Evolutionary conservation across 2,329 filamentous ascomycete genomes (phyloP), one percentile per base, ranked within the genome.

Genomic region (Fusarium gaditjirri): DNA sequence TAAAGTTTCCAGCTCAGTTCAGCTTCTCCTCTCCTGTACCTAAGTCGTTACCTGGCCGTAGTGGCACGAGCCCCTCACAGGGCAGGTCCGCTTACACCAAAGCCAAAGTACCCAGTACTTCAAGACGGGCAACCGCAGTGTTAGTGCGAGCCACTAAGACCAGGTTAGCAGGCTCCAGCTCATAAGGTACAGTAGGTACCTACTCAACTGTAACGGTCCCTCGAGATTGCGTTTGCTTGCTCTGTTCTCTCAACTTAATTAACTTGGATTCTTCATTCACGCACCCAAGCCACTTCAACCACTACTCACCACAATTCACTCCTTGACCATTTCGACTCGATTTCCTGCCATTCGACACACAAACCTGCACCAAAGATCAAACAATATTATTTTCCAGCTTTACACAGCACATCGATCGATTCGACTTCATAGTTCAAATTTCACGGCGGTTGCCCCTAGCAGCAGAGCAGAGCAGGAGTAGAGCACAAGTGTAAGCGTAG

Each of bases 361-460:
- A 57, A 39, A 21, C 23, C 10, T 49, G n/a, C 23, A 27, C 21
- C 50, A 36, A 53, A 21, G n/a, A 64, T n/a, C 39, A n/a, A 6
- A 25, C 42, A 35, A 52, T 46, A 64, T 54, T 42, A 29, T 68
- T 46, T 50, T 43, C 36, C 31, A 27, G 23, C 25, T 50, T 53
- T 36, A 19, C 35, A 50, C 35, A 50, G 29, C 46, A 36, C 29
- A 52, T 49, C 52, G 25, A 61, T 44, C 61, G 38, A 71, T 58
- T 68, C 42, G 38, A 55, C 49, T 23, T 36, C 36, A 49, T 31
- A 46, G 27, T 49, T 38, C 60, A 39, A 13, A 39, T 70, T 63
- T 52, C 53, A 54, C 58, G 54, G 61, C 29, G 50, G 70, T 72
- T 72, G 70, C 70, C 70, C 70, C 70, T 73, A 71, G 71, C 71